Evolutionary conservation across 2,329 filamentous ascomycete genomes (phyloP).

Genomic region (Epichloe glyceriae): DNA sequence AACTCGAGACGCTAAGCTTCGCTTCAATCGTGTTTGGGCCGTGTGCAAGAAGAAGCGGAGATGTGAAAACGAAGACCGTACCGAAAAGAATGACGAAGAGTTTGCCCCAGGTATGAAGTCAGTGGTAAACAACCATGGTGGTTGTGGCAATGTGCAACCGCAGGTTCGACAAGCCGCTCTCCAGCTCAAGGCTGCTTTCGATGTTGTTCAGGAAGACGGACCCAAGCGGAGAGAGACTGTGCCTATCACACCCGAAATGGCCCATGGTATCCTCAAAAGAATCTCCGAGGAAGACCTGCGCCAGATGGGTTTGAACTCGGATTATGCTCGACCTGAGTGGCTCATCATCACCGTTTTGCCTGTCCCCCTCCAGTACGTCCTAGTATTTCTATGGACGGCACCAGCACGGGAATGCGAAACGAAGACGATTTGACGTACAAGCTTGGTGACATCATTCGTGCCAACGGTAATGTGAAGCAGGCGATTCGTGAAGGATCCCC

Average conservation of each 20-base stretch:
- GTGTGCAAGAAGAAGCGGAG: constrained; percentile 78
- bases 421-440: constrained; percentile 99
- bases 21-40: constrained; percentile 86
- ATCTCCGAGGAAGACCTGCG: constrained; percentile 71
- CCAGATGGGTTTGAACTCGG: constrained; percentile 82
- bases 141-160: constrained; percentile 86
- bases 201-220: constrained; percentile 55
- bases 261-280: constrained; percentile 72
- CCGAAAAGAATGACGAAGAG: constrained; percentile 56
- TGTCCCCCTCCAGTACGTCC: constrained; percentile 93
- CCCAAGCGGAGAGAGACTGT: constrained; percentile 64
- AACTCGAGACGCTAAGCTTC: constrained; percentile 82
- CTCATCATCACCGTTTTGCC: constrained; percentile 93
- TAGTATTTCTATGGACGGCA: constrained; percentile 94
- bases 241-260: constrained; percentile 69
- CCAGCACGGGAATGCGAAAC: constrained; percentile 79
- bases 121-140: constrained; percentile 54
- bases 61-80: constrained; percentile 68
- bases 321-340: constrained; percentile 96
- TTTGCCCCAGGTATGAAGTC: constrained; percentile 49
- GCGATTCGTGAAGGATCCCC: constrained; percentile 86
- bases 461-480: constrained; percentile 87
- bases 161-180: constrained; percentile 78
- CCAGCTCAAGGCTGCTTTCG: constrained; percentile 63
- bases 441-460: constrained; percentile 92